Conservation (phyloP, 768 basidiomycete species). For the Leucosporidium yakuticum region DNA sequence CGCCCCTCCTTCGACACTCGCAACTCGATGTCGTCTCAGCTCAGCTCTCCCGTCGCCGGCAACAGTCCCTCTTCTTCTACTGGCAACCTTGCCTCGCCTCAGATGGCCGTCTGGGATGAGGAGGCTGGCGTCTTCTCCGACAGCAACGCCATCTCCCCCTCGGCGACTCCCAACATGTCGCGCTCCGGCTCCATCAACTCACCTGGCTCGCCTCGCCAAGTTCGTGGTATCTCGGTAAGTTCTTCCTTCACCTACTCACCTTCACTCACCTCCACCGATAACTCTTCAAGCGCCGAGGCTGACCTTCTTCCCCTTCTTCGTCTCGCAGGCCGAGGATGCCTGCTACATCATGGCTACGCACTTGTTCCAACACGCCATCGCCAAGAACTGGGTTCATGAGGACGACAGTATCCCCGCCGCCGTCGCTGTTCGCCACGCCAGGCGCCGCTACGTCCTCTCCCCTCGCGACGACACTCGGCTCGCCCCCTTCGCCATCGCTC, state of each 20-base stretch:
- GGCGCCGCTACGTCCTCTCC: slow-evolving; percentile 1
- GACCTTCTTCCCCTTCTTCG: neutral
- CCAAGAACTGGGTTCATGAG: slow-evolving; percentile 8
- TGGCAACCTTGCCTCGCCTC: no score
- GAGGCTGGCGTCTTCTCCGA: no score
- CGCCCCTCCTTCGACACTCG: no score
- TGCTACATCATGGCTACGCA: slow-evolving; percentile 11
- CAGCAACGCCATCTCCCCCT: neutral
- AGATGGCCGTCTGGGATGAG: no score
- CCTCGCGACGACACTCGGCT: neutral
- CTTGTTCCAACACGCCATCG: neutral
- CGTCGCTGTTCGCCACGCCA: slow-evolving; percentile 8
- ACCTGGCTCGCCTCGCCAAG: neutral
- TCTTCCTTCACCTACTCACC: neutral
- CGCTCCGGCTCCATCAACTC: neutral
- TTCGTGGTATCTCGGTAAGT: no score
- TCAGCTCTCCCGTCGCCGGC: no score
- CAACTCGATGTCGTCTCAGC: no score
- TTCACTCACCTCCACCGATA: neutral
- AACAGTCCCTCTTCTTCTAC: no score
- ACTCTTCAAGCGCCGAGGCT: neutral
- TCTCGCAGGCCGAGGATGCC: slow-evolving; percentile 7
- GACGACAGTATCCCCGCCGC: neutral
- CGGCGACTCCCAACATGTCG: neutral
- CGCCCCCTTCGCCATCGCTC: neutral